Conservation (phyloP, 768 basidiomycete species). For the Termitomyces sp. region DNA sequence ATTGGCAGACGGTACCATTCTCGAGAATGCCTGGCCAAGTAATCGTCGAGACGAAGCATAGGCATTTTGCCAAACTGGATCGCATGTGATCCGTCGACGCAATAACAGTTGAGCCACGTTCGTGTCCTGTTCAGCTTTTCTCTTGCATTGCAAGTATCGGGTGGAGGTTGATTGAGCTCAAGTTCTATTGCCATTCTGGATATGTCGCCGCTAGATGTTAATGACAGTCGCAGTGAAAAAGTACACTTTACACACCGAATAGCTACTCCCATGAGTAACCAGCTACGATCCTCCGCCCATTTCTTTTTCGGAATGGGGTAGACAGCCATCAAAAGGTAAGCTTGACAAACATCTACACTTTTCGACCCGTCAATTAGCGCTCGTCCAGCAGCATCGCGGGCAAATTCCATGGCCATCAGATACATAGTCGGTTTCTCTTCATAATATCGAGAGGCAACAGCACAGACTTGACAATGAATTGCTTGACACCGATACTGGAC, state of each 20-base stretch:
- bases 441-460: constrained; percentile 65
- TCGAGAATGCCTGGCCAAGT: constrained; percentile 43
- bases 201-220: not conserved
- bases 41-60: constrained; percentile 60
- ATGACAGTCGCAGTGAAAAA: not conserved
- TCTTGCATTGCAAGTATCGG: constrained; percentile 45
- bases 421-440: constrained; percentile 49
- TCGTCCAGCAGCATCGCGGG: constrained; percentile 53
- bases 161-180: constrained; percentile 53
- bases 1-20: constrained; percentile 42
- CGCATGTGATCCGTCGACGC: constrained; percentile 70
- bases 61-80: constrained; percentile 72
- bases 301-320: constrained; percentile 58
- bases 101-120: constrained; percentile 73
- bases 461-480: constrained; percentile 44
- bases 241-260: constrained; percentile 38
- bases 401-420: constrained; percentile 53
- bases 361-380: constrained; percentile 56
- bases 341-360: constrained; percentile 76
- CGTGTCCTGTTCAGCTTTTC: constrained; percentile 67
- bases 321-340: constrained; percentile 62
- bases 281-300: constrained; percentile 69
- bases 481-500: not conserved
- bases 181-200: constrained; percentile 68
- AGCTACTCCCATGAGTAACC: constrained; percentile 69